Evolutionary conservation across 768 basidiomycete genomes (phyloP).

Genomic region (Trametes gibbosa): DNA sequence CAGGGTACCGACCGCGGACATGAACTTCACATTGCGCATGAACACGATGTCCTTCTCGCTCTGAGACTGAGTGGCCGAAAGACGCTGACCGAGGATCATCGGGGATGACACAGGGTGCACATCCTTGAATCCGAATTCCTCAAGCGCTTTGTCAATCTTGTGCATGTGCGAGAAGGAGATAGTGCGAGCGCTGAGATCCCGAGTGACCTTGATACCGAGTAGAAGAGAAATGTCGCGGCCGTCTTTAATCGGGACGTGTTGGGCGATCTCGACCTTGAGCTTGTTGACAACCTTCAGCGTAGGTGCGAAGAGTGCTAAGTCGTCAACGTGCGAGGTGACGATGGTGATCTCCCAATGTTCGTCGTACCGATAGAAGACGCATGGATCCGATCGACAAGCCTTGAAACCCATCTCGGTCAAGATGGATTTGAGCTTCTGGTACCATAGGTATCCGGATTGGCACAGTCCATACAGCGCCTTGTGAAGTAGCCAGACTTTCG

Average conservation of each 20-base stretch:
- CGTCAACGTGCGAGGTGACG: conserved; percentile 33
- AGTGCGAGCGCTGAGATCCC: conserved; percentile 16
- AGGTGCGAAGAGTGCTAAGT: conserved; percentile 32
- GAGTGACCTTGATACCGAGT: conserved; percentile 22
- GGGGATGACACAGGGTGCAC: conserved; percentile 28
- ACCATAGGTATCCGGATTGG: conserved; percentile 31
- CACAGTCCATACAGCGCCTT: conserved; percentile 34
- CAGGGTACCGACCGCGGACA: conserved; percentile 32
- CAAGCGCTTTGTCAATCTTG: conserved; percentile 32
- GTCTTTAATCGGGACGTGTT: conserved; percentile 13
- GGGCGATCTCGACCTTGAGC: conserved; percentile 26
- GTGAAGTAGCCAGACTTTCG: conserved; percentile 19
- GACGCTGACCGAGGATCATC: conserved; percentile 28
- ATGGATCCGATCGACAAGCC: conserved; percentile 13
- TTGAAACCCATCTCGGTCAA: conserved; percentile 2
- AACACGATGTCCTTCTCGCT: background rate
- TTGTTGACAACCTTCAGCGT: background rate
- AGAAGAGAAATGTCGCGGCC: conserved; percentile 3
- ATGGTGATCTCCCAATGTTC: conserved; percentile 7
- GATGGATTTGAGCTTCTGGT: conserved; percentile 6
- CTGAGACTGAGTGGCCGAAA: conserved; percentile 12
- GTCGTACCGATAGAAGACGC: conserved; percentile 20
- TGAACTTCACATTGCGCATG: conserved; percentile 24
- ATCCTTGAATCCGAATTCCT: conserved; percentile 26
- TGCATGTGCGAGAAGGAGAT: conserved; percentile 23